Conservation (phyloP, 495 filamentous ascomycete genomes). For the Monascus purpureus region DNA sequence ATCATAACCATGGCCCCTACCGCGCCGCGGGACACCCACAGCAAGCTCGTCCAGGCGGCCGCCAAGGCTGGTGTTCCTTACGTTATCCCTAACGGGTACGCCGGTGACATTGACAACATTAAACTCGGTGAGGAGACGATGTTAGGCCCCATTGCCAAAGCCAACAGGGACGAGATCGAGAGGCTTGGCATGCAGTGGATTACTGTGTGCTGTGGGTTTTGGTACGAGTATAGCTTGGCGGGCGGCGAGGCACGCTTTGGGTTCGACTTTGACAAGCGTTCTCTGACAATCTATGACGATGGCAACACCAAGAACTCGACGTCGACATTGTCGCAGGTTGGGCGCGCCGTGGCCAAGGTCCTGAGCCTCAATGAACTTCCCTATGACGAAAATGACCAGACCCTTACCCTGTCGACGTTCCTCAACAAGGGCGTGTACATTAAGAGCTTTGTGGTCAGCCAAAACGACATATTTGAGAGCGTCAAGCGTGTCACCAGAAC, state of each 20-base stretch:
- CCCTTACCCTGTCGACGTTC: conserved; percentile 15
- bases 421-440: conserved; percentile 29
- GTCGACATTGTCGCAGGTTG: conserved; percentile 31
- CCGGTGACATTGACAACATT: conserved; percentile 14
- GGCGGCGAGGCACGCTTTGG: conserved; percentile 19
- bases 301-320: conserved; percentile 24
- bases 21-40: conserved; percentile 26
- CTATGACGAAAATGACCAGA: conserved; percentile 25
- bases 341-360: conserved; percentile 28
- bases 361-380: conserved; percentile 29
- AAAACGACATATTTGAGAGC: conserved; percentile 38
- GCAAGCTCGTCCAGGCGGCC: conserved; percentile 42
- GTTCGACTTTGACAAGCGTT: conserved; percentile 26
- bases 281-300: conserved; percentile 33
- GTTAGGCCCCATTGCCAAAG: too few species aligned
- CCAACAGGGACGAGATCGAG: conserved; percentile 16
- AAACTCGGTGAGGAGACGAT: neutral
- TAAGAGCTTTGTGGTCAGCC: conserved; percentile 32
- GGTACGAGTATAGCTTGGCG: conserved; percentile 39
- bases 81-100: conserved; percentile 48
- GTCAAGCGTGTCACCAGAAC: conserved; percentile 38
- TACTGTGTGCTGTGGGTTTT: conserved; percentile 30
- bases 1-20: conserved; percentile 41
- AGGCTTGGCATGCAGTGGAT: conserved; percentile 35
- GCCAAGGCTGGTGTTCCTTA: conserved; percentile 44